Evolutionary conservation across 148 eudicot genomes (phyloP).

Genomic region (Selenicereus undatus): DNA sequence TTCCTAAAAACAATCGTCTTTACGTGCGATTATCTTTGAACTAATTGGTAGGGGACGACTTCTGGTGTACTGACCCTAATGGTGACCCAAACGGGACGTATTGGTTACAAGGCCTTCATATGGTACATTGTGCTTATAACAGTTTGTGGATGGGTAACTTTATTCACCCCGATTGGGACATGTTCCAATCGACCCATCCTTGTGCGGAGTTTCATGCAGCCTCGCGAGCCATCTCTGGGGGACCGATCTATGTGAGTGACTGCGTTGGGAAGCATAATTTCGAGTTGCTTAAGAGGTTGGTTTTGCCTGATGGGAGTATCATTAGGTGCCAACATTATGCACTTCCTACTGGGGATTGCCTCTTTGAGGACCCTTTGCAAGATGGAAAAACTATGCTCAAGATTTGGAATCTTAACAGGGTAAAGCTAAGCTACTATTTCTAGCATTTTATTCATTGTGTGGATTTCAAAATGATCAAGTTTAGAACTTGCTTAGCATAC

Average conservation of each 20-base stretch:
- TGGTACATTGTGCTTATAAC: constrained; percentile 90
- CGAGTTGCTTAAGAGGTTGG: constrained; percentile 57
- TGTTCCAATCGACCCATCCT: constrained; percentile 85
- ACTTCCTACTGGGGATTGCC: constrained; percentile 70
- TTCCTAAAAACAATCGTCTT: too few species aligned
- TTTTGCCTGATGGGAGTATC: constrained; percentile 75
- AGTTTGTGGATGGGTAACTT: constrained; percentile 94
- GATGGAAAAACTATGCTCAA: constrained; percentile 76
- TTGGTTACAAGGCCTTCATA: constrained; percentile 81
- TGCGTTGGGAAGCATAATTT: constrained; percentile 75
- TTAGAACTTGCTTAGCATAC: too few species aligned
- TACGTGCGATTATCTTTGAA: background rate
- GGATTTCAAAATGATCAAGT: too few species aligned
- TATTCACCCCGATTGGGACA: constrained; percentile 96
- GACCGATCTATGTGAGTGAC: constrained; percentile 82
- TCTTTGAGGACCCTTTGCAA: constrained; percentile 79
- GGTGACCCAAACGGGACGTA: constrained; percentile 74
- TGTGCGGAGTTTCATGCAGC: constrained; percentile 91
- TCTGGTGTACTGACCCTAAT: constrained; percentile 82
- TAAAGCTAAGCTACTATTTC: background rate
- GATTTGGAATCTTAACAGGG: constrained; percentile 91
- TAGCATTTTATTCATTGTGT: too few species aligned
- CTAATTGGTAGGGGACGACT: constrained; percentile 54
- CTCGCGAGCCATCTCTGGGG: constrained; percentile 83
- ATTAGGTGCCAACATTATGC: constrained; percentile 66